Conservation (phyloP, 371 early-diverging fungal species). For the Umbelopsis sp. region DNA sequence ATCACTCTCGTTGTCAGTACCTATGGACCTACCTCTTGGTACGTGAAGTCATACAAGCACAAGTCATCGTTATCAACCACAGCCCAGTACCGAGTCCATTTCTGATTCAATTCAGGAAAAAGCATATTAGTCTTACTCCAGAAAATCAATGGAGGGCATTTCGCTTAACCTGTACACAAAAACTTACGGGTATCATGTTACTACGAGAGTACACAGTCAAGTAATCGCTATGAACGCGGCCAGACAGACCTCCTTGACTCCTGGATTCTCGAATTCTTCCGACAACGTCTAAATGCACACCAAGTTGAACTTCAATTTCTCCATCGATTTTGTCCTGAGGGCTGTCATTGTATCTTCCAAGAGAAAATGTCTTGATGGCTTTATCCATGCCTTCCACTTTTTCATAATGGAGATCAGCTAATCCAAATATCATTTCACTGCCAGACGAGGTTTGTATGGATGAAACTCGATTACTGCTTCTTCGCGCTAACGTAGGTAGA, state of each 20-base stretch:
- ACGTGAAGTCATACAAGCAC: constrained; percentile 39
- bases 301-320: constrained; percentile 31
- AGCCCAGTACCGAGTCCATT: constrained; percentile 42
- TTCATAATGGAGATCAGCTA: constrained; percentile 7
- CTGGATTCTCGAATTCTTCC: constrained; percentile 9
- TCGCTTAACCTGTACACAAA: too few species aligned
- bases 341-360: constrained; percentile 15
- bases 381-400: constrained; percentile 30
- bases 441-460: background rate
- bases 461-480: background rate
- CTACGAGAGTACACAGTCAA: constrained; percentile 33
- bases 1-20: background rate
- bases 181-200: constrained; percentile 33
- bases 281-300: constrained; percentile 22
- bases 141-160: too few species aligned
- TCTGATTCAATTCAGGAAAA: constrained; percentile 14
- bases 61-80: constrained; percentile 35
- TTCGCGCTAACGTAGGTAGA: constrained; percentile 12
- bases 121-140: too few species aligned
- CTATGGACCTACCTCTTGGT: constrained; percentile 27
- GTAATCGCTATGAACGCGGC: constrained; percentile 24
- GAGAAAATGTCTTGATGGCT: constrained; percentile 23
- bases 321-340: constrained; percentile 27
- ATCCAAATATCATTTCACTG: background rate
- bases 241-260: constrained; percentile 12